These are phyloP conservation scores for Dissophora ornata DNA, from an alignment of 192 early-diverging fungal species.

Conservation along the genomic window DNA sequence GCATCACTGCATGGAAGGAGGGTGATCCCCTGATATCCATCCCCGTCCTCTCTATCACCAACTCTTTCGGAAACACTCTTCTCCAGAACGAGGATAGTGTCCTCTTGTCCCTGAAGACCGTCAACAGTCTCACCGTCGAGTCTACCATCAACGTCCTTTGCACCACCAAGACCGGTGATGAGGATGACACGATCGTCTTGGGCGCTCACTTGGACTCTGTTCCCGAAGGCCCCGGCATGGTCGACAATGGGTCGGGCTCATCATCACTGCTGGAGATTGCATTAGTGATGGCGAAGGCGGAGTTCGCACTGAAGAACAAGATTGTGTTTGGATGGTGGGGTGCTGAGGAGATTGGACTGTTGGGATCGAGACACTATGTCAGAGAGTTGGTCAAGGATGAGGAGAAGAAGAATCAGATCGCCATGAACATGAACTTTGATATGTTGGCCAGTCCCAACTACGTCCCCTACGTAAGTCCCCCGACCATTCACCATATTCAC, in stretches of 20 bases:
- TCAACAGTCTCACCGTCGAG: constrained; percentile 62
- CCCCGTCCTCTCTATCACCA: constrained; percentile 68
- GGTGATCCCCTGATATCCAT: constrained; percentile 71
- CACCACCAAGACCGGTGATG: constrained; percentile 58
- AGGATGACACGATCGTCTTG: constrained; percentile 63
- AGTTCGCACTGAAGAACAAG: constrained; percentile 62
- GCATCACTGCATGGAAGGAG: constrained; percentile 71
- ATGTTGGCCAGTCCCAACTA: constrained; percentile 82
- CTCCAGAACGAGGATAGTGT: constrained; percentile 33
- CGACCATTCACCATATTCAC: too few species aligned
- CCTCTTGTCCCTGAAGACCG: constrained; percentile 58
- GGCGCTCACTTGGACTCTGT: constrained; percentile 79
- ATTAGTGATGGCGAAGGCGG: constrained; percentile 58
- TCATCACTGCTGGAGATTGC: constrained; percentile 69
- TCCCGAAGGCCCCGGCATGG: constrained; percentile 74
- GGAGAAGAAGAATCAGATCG: constrained; percentile 59
- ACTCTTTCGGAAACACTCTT: constrained; percentile 66
- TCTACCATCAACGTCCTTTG: constrained; percentile 75
- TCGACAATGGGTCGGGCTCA: constrained; percentile 77
- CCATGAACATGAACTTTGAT: constrained; percentile 77
- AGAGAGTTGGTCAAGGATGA: constrained; percentile 57
- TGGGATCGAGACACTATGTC: constrained; percentile 73
- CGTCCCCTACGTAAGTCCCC: constrained; percentile 61
- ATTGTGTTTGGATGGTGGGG: constrained; percentile 81
- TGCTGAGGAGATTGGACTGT: constrained; percentile 76